Evolutionary conservation across 129 eudicot genomes (phyloP).

Genomic region (Deinandra increscens): DNA sequence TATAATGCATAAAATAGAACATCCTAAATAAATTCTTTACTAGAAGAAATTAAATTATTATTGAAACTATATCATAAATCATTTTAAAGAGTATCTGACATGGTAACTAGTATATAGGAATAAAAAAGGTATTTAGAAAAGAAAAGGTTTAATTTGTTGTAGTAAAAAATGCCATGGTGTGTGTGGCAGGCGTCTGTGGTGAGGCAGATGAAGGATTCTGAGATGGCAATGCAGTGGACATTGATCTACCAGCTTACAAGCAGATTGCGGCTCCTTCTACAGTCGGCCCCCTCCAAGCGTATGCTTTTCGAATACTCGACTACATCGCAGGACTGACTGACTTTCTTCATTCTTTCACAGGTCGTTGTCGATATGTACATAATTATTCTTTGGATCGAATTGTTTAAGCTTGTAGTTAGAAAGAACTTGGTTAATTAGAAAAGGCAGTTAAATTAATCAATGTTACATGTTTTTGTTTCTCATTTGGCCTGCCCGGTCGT

Average conservation of each 20-base stretch:
- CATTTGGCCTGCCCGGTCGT: too few species aligned
- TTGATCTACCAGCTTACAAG: conserved; percentile 98
- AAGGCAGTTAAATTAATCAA: too few species aligned
- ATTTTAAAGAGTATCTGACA: background rate
- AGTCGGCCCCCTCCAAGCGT: conserved; percentile 90
- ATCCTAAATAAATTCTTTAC: too few species aligned
- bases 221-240: conserved; percentile 99
- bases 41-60: background rate
- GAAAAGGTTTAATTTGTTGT: too few species aligned
- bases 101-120: background rate
- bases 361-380: conserved; percentile 22
- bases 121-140: background rate
- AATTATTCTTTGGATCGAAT: conserved; percentile 16
- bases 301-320: conserved; percentile 92
- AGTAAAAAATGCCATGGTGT: background rate
- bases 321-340: conserved; percentile 80
- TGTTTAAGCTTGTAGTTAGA: background rate
- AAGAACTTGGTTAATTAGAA: background rate
- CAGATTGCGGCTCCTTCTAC: conserved; percentile 89
- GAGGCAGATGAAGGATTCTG: conserved; percentile 98
- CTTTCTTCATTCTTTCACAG: conserved; percentile 6
- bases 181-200: conserved; percentile 79
- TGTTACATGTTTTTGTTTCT: too few species aligned
- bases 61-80: background rate
- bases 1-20: too few species aligned